These are phyloP conservation scores for Trichoderma guizhouense DNA, from an alignment of 2,329 filamentous ascomycete species.

Conservation along the genomic window DNA sequence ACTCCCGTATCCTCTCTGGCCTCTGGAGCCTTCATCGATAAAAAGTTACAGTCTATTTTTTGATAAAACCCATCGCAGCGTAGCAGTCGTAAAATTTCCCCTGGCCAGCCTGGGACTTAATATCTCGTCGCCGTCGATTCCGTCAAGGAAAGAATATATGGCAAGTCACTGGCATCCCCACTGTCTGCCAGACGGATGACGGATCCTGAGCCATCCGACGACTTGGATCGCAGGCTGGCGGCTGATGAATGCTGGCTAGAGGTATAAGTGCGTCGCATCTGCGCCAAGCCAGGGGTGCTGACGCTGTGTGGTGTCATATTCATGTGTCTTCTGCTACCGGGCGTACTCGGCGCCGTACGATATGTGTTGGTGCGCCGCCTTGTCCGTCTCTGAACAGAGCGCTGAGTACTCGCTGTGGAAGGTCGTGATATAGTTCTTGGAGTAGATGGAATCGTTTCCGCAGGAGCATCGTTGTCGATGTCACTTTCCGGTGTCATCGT, in stretches of 20 bases:
- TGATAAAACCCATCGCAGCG: not conserved
- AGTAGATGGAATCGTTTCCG: slow-evolving; percentile 41
- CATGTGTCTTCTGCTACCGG: slow-evolving; percentile 41
- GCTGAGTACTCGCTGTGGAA: slow-evolving; percentile 30
- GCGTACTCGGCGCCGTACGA: slow-evolving; percentile 53
- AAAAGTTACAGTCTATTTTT: not conserved
- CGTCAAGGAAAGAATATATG: slow-evolving; percentile 38
- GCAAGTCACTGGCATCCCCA: slow-evolving; percentile 32
- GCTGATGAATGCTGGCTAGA: slow-evolving; percentile 39
- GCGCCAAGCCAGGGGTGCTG: slow-evolving; percentile 40
- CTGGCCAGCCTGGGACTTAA: not conserved
- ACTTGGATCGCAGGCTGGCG: slow-evolving; percentile 38
- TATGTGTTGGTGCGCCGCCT: slow-evolving; percentile 43
- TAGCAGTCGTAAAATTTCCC: not conserved
- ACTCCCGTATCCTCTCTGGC: not conserved
- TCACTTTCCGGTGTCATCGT: slow-evolving; percentile 36
- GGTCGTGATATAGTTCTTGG: slow-evolving; percentile 32
- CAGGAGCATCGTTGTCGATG: slow-evolving; percentile 46
- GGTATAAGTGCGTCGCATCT: slow-evolving; percentile 40
- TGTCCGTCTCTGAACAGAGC: slow-evolving; percentile 37
- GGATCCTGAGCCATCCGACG: slow-evolving; percentile 38
- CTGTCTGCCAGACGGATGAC: slow-evolving; percentile 48
- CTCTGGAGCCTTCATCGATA: not conserved
- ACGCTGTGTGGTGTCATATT: slow-evolving; percentile 36
- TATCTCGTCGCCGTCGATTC: slow-evolving; percentile 30